Base-by-base conservation (phyloP, 2,329 filamentous ascomycete species). In the Cladophialophora carrionii region DNA sequence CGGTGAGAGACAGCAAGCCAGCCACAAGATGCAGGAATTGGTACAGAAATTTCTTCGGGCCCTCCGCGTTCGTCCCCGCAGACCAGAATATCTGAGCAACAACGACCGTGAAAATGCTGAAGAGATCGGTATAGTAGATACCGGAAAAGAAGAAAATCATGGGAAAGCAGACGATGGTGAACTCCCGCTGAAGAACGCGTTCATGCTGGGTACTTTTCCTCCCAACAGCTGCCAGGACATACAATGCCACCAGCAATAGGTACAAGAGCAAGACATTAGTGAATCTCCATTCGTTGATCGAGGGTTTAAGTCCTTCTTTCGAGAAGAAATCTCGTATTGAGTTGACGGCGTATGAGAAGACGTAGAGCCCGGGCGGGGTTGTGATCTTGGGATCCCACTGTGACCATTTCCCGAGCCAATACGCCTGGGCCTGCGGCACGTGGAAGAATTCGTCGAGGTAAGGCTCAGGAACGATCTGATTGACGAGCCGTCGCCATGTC, bases 381-480 rank as follows among this genome's bases (percentile, higher is more conserved):
- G 95, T 99, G 74, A 99, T 95, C 76, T 98, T 99, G 65, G 94
- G 89, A 77, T 99, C 93, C 95, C 95, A 99, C 62, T 91, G 83
- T 12, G 77, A 75, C 79, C 89, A 96, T 61, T 84, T 84, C 10
- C 89, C 88, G 1, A 56, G 34, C 76, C 93, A 97, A 76, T 96
- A 99, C 32, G 85, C 87, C 73, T 96, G 91, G 0, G 92, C 92
- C 78, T 99, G 95, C 0, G 92, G 91, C 24, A 97, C 88, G 76
- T 99, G 80, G 71, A 82, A 82, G 14, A 78, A 78, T 68, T 82
- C 80, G 67, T 82, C 80, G 22, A 88, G 81, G 74, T 88, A 88
- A 32, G 86, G 84, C 59, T 83, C 81, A 53, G 82, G 81, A 51
- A 88, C 82, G 57, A 76, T 73, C 43, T 74, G 70, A 66, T 82